Percentiles rank a stretch among this genome's conserved stretches.
Conservation (phyloP, 1,284 basidiomycete genomes). For the Anthracocystis setariae region DNA sequence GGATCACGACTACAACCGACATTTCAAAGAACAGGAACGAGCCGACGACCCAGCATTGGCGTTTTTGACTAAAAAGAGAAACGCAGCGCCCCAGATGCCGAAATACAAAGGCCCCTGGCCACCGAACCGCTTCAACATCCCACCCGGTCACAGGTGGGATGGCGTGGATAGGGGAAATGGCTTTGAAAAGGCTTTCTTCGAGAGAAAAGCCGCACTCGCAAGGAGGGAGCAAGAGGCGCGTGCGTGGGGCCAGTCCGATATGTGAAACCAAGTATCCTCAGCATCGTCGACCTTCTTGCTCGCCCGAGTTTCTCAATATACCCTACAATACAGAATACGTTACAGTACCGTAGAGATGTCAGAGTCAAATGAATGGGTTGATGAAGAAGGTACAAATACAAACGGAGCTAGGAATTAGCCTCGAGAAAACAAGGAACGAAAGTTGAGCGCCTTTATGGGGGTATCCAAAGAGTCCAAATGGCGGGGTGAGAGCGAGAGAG, state of each 20-base stretch:
- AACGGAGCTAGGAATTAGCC: not conserved
- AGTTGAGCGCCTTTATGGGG: not conserved
- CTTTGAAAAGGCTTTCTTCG: conserved; percentile 82
- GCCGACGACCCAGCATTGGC: conserved; percentile 96
- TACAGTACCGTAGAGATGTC: not conserved
- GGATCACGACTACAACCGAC: conserved; percentile 84
- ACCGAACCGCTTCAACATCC: conserved; percentile 92
- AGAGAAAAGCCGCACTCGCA: conserved; percentile 32
- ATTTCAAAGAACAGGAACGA: conserved; percentile 79
- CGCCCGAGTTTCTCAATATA: conserved; percentile 12
- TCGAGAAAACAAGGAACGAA: not conserved
- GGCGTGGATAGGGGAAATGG: conserved; percentile 79
- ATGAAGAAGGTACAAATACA: conserved; percentile 36
- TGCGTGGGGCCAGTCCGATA: conserved; percentile 52
- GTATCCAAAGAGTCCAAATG: not conserved
- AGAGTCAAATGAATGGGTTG: not conserved
- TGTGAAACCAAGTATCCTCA: conserved; percentile 16
- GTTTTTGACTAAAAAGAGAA: conserved; percentile 79
- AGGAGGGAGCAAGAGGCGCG: conserved; percentile 30
- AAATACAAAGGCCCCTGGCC: conserved; percentile 87
- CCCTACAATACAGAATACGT: not conserved
- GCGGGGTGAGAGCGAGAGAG: not conserved
- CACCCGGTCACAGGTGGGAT: conserved; percentile 95
- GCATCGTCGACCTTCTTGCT: not conserved
- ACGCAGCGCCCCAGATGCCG: conserved; percentile 79